Base-by-base conservation (phyloP, 768 basidiomycete species). In the Boletellus emodensis region DNA sequence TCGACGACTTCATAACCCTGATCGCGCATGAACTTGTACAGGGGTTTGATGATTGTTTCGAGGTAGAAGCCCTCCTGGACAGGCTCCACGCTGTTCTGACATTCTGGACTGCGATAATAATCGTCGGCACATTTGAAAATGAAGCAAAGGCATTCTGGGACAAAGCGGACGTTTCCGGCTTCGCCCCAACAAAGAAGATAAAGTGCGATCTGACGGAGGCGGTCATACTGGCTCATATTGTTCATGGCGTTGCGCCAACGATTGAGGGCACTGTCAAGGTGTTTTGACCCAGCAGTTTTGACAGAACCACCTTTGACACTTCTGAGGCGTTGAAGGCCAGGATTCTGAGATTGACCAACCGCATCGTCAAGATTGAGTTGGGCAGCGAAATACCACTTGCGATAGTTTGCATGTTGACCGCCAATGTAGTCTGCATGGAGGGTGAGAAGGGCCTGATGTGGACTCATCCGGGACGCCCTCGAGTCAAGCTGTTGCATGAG, bases 101-200 rank as follows among this genome's bases (percentile, higher is more conserved):
- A 99, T 66, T 98, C 96, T 24, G 95, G 86, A 52, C 90, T 93
- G 52, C 96, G 90, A 70, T 99, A 99, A 68, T 98, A 98, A 73
- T 99, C 96, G 70, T 99, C 96, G 51, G 96, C 96, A 64, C 96
- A 99, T 72, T 99, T 99, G 85, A 98, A 98, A 65, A 99, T 95
- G 80, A 98, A 99, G 76, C 95, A 97, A 41, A 99, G 73, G 60
- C 89, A 91, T 66, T 99, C 96, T 11, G 96, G 94, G 18, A 92
- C 87, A 71, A 98, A 98, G 54, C 96, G 87, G 44, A 99, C 90
- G 63, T 98, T 96, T 46, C 93, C 94, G 0, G 86, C 96, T 72
- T 99, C 96, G 48, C 94, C 96, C 96, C 96, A 99, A 67, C 94
- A 96, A 40, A 99, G 80, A 45, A 99, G 80, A 68, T 86, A 99